Percentiles rank a stretch among this genome's conserved stretches.
These are phyloP conservation scores for Glycyrrhiza uralensis DNA, from an alignment of 306 rosid genomes.

Conservation along the genomic window DNA sequence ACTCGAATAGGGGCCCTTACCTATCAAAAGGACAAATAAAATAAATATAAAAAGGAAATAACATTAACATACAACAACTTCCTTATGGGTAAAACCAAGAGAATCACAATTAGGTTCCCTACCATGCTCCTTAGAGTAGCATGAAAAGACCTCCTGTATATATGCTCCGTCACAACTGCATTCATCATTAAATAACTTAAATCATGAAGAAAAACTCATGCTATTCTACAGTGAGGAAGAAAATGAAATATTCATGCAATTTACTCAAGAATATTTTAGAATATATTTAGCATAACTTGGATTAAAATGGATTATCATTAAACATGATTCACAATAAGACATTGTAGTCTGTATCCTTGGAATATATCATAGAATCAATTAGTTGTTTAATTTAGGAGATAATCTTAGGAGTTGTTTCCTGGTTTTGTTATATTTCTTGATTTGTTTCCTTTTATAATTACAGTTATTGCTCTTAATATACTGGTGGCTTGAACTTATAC, in stretches of 20 bases:
- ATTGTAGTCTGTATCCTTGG: not conserved
- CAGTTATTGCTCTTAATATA: too few species aligned
- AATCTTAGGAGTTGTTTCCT: too few species aligned
- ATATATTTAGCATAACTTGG: not conserved
- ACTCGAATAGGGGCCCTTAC: too few species aligned
- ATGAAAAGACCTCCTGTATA: slow-evolving; percentile 90
- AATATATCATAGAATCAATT: not conserved
- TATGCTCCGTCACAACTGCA: slow-evolving; percentile 91
- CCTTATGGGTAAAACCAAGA: slow-evolving; percentile 64
- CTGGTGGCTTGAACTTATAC: too few species aligned
- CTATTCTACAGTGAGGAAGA: not conserved
- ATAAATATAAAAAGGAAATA: slow-evolving; percentile 10
- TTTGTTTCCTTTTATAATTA: too few species aligned
- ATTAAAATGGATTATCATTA: not conserved
- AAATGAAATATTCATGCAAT: not conserved
- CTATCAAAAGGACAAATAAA: not conserved
- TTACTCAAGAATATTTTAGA: not conserved
- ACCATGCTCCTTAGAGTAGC: slow-evolving; percentile 56
- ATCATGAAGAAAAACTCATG: not conserved
- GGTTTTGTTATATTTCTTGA: too few species aligned
- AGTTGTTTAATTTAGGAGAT: too few species aligned
- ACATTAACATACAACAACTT: slow-evolving; percentile 58
- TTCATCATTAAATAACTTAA: not conserved
- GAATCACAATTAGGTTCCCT: slow-evolving; percentile 51
- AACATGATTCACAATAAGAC: not conserved